A percentile compares a stretch with the other conserved stretches of the same genome.
Conservation (phyloP, 768 basidiomycete genomes). For the Mycena epipterygia region DNA sequence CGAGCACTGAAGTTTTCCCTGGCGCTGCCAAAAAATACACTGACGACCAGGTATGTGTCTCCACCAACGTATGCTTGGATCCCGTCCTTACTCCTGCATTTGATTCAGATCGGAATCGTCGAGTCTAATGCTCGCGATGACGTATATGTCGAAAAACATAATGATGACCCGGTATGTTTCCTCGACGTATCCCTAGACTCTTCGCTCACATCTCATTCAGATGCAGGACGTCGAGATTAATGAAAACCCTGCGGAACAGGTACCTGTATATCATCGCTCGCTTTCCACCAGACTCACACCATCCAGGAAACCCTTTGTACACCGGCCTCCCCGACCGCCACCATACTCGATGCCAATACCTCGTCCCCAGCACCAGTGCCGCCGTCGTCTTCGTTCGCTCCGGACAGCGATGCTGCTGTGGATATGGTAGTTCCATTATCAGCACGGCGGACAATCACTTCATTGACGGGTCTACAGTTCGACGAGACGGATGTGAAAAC, state of each 20-base stretch:
- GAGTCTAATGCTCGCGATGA: too few relatives aligned
- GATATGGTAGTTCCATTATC: slow-evolving; percentile 4
- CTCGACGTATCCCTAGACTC: not conserved
- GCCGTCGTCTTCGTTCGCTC: slow-evolving; percentile 29
- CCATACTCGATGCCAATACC: not conserved
- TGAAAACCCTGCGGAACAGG: slow-evolving; percentile 15
- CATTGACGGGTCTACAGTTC: not conserved
- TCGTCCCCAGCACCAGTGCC: slow-evolving; percentile 29
- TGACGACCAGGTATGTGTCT: not conserved
- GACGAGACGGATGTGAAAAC: not conserved
- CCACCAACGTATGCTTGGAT: too few relatives aligned
- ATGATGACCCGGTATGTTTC: not conserved
- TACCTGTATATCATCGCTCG: not conserved
- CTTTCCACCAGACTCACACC: not conserved
- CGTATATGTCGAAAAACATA: too few relatives aligned
- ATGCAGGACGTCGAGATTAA: not conserved
- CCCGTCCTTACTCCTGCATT: too few relatives aligned
- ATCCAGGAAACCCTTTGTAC: slow-evolving; percentile 10
- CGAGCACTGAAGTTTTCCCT: not conserved
- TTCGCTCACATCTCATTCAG: not conserved
- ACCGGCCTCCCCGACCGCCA: slow-evolving; percentile 23
- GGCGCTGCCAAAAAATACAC: too few relatives aligned
- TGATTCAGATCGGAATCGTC: too few relatives aligned
- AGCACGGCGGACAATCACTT: not conserved
- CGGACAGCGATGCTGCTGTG: slow-evolving; percentile 1